Evolutionary conservation across 495 filamentous ascomycete genomes (phyloP).

Genomic region (Immersiella caudata): DNA sequence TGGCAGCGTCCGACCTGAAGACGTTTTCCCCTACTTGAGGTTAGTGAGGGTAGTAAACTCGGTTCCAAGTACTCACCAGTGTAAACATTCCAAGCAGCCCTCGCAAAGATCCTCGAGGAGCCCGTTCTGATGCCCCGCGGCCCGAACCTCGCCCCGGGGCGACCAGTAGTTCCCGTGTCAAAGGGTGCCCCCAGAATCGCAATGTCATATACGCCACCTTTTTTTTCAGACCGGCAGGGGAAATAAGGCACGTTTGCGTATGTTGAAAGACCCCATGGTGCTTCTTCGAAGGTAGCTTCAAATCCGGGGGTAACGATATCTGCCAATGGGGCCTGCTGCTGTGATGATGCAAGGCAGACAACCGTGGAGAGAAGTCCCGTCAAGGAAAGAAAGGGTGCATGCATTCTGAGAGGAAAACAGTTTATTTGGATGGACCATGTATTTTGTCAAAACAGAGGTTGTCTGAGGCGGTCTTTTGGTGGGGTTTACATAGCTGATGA

Average conservation of each 20-base stretch:
- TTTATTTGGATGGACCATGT: too few relatives aligned
- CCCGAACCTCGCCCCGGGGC: slow-evolving; percentile 1
- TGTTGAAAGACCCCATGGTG: not conserved
- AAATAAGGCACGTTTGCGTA: not conserved
- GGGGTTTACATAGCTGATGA: too few relatives aligned
- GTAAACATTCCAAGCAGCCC: not conserved
- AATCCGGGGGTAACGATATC: not conserved
- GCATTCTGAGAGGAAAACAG: too few relatives aligned
- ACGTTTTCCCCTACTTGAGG: not conserved
- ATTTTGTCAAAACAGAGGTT: too few relatives aligned
- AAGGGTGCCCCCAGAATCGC: slow-evolving; percentile 72
- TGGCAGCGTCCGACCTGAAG: slow-evolving; percentile 23
- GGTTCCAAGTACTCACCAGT: not conserved
- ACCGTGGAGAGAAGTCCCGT: too few relatives aligned
- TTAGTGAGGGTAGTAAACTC: not conserved
- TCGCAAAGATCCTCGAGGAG: not conserved
- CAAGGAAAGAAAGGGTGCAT: too few relatives aligned
- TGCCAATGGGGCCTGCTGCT: not conserved
- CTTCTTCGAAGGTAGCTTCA: not conserved
- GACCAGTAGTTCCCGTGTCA: slow-evolving; percentile 39
- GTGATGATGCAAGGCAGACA: not conserved
- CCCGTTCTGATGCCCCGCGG: not conserved
- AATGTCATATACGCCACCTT: slow-evolving; percentile 64
- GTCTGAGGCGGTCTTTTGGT: too few relatives aligned
- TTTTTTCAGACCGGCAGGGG: not conserved